A percentile compares a stretch with the other conserved stretches of the same genome.
Conservation (phyloP, 352 stramenopile species). For the Pythium aphanidermatum region DNA sequence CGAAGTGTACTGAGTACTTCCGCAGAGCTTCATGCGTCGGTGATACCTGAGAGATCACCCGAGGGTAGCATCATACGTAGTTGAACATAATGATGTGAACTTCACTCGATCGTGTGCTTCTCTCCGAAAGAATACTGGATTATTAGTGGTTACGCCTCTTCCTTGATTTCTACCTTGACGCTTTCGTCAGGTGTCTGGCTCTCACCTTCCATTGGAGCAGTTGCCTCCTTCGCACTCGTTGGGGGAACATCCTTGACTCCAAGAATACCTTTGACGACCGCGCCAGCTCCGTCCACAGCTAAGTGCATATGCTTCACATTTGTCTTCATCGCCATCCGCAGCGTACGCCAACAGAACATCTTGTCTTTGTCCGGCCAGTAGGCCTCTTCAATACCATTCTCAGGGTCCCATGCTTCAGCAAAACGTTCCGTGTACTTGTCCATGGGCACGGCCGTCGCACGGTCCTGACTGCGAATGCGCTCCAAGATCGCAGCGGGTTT, state of each 20-base stretch:
- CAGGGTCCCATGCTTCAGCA: conserved; percentile 91
- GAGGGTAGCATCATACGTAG: too few relatives aligned
- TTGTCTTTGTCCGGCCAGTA: conserved; percentile 95
- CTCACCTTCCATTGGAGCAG: too few relatives aligned
- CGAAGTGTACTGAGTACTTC: too few relatives aligned
- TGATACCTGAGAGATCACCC: too few relatives aligned
- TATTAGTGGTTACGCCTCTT: too few relatives aligned
- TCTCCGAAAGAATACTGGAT: too few relatives aligned
- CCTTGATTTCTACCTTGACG: too few relatives aligned
- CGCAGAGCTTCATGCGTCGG: too few relatives aligned
- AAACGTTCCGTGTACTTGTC: conserved; percentile 84
- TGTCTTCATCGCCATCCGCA: conserved; percentile 70
- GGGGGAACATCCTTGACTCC: conserved; percentile 22
- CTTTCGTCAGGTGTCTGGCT: too few relatives aligned
- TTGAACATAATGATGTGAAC: too few relatives aligned
- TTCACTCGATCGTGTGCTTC: too few relatives aligned
- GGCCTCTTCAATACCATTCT: conserved; percentile 93
- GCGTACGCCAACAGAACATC: conserved; percentile 82
- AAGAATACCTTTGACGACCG: conserved; percentile 70
- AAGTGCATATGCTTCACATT: conserved; percentile 70
- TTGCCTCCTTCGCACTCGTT: not conserved
- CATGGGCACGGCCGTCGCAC: conserved; percentile 64
- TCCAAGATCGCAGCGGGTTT: conserved; percentile 69
- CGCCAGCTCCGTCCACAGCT: conserved; percentile 46
- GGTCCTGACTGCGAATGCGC: conserved; percentile 63